Evolutionary conservation across 257 asterid species (phyloP).

Genomic region (Capsicum baccatum): DNA sequence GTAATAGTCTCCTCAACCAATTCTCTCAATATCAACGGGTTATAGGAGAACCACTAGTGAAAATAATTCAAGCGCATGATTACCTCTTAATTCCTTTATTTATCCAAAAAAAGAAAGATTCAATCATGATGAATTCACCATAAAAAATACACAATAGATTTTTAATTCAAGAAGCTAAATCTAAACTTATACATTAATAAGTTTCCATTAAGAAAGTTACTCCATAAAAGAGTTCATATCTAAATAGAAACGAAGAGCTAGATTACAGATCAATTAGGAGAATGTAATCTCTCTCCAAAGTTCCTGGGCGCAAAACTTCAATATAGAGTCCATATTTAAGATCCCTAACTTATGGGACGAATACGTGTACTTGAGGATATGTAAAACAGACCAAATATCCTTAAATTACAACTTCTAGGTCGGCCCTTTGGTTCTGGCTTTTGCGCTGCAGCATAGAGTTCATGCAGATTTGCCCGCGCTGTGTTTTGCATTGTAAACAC

Average conservation of each 20-base stretch:
- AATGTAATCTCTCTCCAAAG: conserved; percentile 4
- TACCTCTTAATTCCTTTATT: background rate
- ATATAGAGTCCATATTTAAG: background rate
- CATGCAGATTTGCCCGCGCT: background rate
- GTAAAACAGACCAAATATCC: conserved; percentile 8
- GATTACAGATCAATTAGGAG: background rate
- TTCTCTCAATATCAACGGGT: background rate
- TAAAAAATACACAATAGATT: background rate
- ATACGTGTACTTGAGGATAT: background rate
- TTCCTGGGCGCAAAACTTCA: background rate
- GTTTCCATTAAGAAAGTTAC: background rate
- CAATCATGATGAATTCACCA: background rate
- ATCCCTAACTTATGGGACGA: background rate
- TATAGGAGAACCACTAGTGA: background rate
- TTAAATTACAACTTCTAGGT: background rate
- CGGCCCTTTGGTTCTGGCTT: background rate
- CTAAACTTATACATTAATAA: background rate
- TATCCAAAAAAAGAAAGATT: background rate
- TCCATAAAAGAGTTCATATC: conserved; percentile 7
- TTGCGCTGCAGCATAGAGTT: background rate
- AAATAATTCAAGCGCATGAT: background rate
- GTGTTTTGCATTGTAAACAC: background rate
- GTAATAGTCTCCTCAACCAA: background rate
- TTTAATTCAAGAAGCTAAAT: conserved; percentile 16
- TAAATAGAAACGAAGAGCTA: background rate